Evolutionary conservation across 441 rosid species (phyloP), one percentile per base, ranked within the genome.

Genomic region (Macaranga tanarius): DNA sequence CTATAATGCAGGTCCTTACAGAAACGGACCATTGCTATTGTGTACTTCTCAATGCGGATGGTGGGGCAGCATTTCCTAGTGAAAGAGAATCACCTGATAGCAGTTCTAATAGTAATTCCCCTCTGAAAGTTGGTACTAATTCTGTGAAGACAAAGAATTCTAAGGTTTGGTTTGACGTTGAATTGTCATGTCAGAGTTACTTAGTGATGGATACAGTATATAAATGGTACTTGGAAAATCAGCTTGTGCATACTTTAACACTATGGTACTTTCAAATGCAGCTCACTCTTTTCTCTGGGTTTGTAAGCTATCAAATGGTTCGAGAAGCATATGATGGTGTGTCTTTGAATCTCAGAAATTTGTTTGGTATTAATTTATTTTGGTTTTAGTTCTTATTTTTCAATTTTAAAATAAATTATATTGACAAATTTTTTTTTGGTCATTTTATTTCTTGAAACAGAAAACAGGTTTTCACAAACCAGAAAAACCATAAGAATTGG

Each of bases 241-340:
- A 62, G 45, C 48, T 77, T 81, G 71, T 59, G 25, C 28, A 28
- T 58, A 16, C 15, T 38, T 68, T 68, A 20, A 83, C 76, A 69
- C 73, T 73, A 70, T 72, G 77, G 64, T 76, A 16, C 74, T 75
- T 76, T 64, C 85, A 70, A 74, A 79, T 87, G 87, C 95, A 91
- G 98, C 91, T 93, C 81, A 93, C 98, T 71, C 84, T 93, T 82
- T 95, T 95, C 87, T 95, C 98, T 66, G 99, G 98, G 75, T 93
- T 93, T 83, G 97, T 92, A 71, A 93, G 92, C 92, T 93, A 90
- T 85, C 98, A 89, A 81, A 93, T 95, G 98, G 98, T 95, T 77
- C 89, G 92, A 81, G 97, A 95, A 79, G 98, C 99, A 80, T 93
- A 92, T 74, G 92, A 85, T 81, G 98, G 99, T 93, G 75, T 31